Evolutionary conservation across 345 rosid genomes (phyloP), one percentile per base, ranked within the genome.

Genomic region (Anastatica hierochuntica): DNA sequence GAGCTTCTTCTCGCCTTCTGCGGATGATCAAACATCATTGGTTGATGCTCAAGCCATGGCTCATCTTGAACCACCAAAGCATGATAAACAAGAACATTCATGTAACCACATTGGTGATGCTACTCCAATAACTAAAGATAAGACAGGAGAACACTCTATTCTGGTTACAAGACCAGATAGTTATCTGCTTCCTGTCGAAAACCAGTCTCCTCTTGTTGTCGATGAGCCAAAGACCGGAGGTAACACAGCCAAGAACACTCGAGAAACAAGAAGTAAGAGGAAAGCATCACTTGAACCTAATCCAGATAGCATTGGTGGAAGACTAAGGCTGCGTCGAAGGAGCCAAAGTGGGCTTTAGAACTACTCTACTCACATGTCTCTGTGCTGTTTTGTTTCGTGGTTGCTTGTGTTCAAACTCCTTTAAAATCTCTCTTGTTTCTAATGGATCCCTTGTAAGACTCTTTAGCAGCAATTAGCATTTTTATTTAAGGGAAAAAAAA

Each of bases 231-330:
- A 21, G 24, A 21, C 24, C 5, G 24, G 24, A 21, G 24, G 5
- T 21, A 21, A 21, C 24, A 2, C 24, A 21, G 24, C 5, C 3
- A 21, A 21, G 2, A 5, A 2, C 5, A 21, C 24, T 21, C 24
- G 24, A 21, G 24, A 21, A 21, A 21, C 24, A 21, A 21, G 49
- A 27, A 57, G 40, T 40, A 69, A 59, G 62, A 53, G 41, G 37
- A 61, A 46, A 27, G 21, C 21, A 12, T 34, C 59, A 21, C 5
- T 35, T 0, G 73, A 75, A 63, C 73, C 62, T 43, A 64, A 18
- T 62, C 69, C 53, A 14, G 74, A 70, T 35, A 67, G 75, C 44
- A 74, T 68, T 34, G 75, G 58, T 49, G 79, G 63, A 58, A 71
- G 88, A 67, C 56, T 76, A 5, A 69, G 79, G 50, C 74, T 20